Evolutionary conservation across 441 rosid genomes (phyloP).

Genomic region (Gossypium trilobum): DNA sequence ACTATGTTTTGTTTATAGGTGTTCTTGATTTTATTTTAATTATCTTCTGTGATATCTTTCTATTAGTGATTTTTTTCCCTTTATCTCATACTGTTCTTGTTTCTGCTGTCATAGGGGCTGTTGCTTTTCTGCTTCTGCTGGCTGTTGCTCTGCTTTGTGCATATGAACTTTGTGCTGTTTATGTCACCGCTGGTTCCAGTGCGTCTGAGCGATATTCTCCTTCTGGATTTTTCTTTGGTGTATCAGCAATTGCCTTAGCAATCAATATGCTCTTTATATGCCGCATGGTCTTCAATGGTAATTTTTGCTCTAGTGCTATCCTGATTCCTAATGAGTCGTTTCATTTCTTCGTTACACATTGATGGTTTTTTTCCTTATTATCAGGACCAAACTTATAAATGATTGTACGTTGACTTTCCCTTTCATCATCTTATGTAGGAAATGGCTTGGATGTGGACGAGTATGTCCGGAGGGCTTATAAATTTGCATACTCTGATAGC

Average conservation of each 20-base stretch:
- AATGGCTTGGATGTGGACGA: slow-evolving; percentile 98
- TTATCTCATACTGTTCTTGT: slow-evolving; percentile 6
- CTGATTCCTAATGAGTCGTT: slow-evolving; percentile 15
- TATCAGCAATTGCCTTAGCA: slow-evolving; percentile 94
- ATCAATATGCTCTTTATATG: slow-evolving; percentile 98
- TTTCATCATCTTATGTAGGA: slow-evolving; percentile 41
- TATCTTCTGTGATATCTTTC: background rate
- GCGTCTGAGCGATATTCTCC: slow-evolving; percentile 94
- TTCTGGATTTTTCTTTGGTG: slow-evolving; percentile 97
- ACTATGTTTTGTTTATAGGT: background rate
- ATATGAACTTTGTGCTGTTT: slow-evolving; percentile 95
- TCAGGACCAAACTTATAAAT: background rate
- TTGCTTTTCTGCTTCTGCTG: slow-evolving; percentile 93
- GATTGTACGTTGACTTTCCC: slow-evolving; percentile 13
- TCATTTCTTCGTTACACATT: slow-evolving; percentile 10
- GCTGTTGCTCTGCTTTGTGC: slow-evolving; percentile 94
- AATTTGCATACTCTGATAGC: slow-evolving; percentile 96
- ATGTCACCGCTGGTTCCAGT: slow-evolving; percentile 80
- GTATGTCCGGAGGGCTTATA: slow-evolving; percentile 94
- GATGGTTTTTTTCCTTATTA: slow-evolving; percentile 8
- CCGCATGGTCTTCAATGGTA: slow-evolving; percentile 97
- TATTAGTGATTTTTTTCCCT: background rate
- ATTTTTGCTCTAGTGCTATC: slow-evolving; percentile 23
- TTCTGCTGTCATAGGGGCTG: slow-evolving; percentile 62
- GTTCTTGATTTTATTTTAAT: background rate